phyloP scores from a whole-genome alignment of 1,139 yeast genomes.

The Lodderomyces jiufengensis region DNA sequence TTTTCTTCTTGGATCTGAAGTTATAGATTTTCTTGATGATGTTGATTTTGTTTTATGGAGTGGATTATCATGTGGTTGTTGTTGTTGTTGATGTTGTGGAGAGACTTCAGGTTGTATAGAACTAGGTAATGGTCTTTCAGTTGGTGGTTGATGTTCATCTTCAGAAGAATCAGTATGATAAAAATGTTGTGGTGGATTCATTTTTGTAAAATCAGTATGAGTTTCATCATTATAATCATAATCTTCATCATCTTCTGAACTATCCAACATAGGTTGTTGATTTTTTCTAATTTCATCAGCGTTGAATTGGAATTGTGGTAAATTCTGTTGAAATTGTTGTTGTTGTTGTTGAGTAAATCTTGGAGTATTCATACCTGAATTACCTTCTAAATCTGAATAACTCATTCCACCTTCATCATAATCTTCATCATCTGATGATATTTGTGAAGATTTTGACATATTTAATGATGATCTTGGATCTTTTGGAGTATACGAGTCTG shows the following conservation, averaged over 20 bases:
- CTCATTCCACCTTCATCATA: constrained; percentile 3
- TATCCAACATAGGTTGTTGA: constrained; percentile 3
- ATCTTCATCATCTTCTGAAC: constrained; percentile 4
- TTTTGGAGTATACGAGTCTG: constrained; percentile 21
- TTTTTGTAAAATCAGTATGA: constrained; percentile 5
- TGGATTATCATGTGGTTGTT: constrained; percentile 1
- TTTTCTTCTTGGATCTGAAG: background rate
- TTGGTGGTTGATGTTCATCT: constrained; percentile 11
- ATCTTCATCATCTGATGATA: constrained; percentile 7
- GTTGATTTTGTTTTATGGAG: background rate
- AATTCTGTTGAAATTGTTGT: constrained; percentile 1
- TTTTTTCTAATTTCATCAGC: constrained; percentile 5
- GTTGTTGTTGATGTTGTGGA: constrained; percentile 4
- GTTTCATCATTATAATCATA: constrained; percentile 7
- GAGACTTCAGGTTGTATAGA: no score
- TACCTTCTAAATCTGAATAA: constrained; percentile 2
- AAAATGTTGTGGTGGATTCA: constrained; percentile 9
- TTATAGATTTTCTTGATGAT: constrained; percentile 1
- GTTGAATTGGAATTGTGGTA: constrained; percentile 12
- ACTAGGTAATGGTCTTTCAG: no score
- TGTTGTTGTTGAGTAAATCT: background rate
- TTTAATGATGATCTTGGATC: constrained; percentile 11
- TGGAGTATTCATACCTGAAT: constrained; percentile 2
- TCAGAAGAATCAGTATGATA: constrained; percentile 15
- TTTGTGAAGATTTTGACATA: constrained; percentile 5